Evolutionary conservation across 1,284 basidiomycete genomes (phyloP).

Genomic region (Trichosporon faecale): DNA sequence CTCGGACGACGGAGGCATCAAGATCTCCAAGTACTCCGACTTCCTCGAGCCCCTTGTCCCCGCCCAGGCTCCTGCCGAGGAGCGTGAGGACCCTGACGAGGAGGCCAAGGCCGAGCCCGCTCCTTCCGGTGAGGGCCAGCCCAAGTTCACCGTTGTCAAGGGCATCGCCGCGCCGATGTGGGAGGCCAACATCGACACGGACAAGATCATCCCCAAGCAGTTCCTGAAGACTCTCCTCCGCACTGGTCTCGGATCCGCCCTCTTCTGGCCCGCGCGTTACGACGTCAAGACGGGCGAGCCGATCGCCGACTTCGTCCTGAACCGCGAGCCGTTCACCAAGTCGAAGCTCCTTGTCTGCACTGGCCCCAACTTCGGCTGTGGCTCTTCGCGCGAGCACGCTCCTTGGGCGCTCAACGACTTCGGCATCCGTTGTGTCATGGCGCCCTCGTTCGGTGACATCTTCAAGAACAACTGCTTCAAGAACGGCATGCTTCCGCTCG

Average conservation of each 20-base stretch:
- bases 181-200: slow-evolving; percentile 91
- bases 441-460: slow-evolving; percentile 92
- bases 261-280: slow-evolving; percentile 81
- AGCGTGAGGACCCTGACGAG: slow-evolving; percentile 29
- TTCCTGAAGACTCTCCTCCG: slow-evolving; percentile 94
- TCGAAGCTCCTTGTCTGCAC: slow-evolving; percentile 84
- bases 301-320: slow-evolving; percentile 84
- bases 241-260: slow-evolving; percentile 82
- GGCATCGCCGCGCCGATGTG: slow-evolving; percentile 85
- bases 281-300: slow-evolving; percentile 69
- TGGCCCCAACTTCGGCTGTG: slow-evolving; percentile 91
- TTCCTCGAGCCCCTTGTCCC: slow-evolving; percentile 73
- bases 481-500: slow-evolving; percentile 89
- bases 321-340: slow-evolving; percentile 75
- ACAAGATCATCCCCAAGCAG: slow-evolving; percentile 95
- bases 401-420: slow-evolving; percentile 97
- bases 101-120: slow-evolving; percentile 54
- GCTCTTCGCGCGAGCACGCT: slow-evolving; percentile 89
- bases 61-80: slow-evolving; percentile 58
- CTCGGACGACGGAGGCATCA: slow-evolving; percentile 58
- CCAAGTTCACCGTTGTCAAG: slow-evolving; percentile 75
- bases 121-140: slow-evolving; percentile 61
- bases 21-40: slow-evolving; percentile 66
- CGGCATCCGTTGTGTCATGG: slow-evolving; percentile 87
- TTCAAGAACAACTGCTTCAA: slow-evolving; percentile 78